Conservation (phyloP, 345 rosid genomes). For the Dovyalis caffra region DNA sequence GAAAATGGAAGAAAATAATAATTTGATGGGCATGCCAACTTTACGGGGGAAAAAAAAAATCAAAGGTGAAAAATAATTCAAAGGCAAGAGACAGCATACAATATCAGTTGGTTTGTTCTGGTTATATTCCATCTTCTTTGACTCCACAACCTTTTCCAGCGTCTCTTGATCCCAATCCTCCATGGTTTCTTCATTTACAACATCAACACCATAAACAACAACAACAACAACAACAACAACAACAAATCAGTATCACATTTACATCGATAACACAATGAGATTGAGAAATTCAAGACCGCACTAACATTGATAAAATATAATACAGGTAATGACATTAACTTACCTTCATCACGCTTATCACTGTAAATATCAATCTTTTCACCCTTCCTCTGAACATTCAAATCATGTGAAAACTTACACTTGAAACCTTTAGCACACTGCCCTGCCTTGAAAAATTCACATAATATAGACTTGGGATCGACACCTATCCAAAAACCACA, state of each 20-base stretch:
- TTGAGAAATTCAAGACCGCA: neutral
- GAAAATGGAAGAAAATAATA: too few relatives aligned
- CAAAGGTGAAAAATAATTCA: too few relatives aligned
- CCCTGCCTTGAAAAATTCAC: constrained; percentile 91
- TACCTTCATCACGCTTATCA: constrained; percentile 87
- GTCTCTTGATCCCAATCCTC: constrained; percentile 98
- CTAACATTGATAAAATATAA: too few relatives aligned
- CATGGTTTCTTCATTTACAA: constrained; percentile 55
- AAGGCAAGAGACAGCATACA: constrained; percentile 38
- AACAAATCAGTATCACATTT: neutral
- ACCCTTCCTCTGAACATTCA: constrained; percentile 96
- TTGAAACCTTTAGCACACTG: constrained; percentile 92
- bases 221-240: too few relatives aligned
- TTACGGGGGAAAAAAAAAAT: too few relatives aligned
- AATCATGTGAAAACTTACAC: constrained; percentile 94
- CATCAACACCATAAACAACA: neutral
- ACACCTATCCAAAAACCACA: constrained; percentile 50
- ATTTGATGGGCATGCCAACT: too few relatives aligned
- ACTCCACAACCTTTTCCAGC: constrained; percentile 87
- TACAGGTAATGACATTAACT: neutral
- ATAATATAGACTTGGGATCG: constrained; percentile 89
- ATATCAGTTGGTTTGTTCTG: constrained; percentile 93
- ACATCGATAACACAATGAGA: too few relatives aligned
- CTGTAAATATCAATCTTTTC: constrained; percentile 89
- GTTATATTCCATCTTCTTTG: constrained; percentile 77